Evolutionary conservation across 768 basidiomycete species (phyloP).

Genomic region (Leccinum sublutescens): DNA sequence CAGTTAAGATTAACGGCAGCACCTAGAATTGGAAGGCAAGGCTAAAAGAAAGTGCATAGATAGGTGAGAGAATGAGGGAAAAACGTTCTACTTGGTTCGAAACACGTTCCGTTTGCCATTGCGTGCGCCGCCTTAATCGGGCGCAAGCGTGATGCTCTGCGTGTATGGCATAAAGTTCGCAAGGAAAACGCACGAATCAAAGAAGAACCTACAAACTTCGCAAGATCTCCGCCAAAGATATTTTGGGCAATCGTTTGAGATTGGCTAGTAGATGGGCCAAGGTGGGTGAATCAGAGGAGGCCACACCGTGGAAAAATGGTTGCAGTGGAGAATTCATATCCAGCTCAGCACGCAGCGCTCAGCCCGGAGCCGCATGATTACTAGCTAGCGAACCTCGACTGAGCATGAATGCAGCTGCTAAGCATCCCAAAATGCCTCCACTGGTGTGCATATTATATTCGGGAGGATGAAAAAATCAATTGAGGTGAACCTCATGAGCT

Average conservation of each 20-base stretch:
- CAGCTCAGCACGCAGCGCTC: too few species aligned
- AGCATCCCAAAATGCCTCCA: neutral
- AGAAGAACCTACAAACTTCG: neutral
- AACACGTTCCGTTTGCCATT: too few species aligned
- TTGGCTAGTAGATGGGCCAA: slow-evolving; percentile 8
- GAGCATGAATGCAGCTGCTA: too few species aligned
- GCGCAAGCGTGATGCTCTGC: neutral
- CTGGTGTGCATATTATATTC: neutral
- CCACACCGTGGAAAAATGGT: neutral
- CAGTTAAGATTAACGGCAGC: too few species aligned
- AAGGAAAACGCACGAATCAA: neutral
- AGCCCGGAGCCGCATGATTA: neutral
- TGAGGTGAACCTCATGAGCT: neutral
- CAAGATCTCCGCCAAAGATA: neutral
- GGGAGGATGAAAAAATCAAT: neutral
- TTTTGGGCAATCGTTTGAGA: neutral
- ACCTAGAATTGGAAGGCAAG: too few species aligned
- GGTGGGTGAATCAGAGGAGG: neutral
- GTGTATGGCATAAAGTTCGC: neutral
- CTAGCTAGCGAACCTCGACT: too few species aligned
- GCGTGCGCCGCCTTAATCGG: neutral
- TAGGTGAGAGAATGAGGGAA: too few species aligned
- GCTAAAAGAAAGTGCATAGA: too few species aligned
- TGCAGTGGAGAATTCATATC: too few species aligned
- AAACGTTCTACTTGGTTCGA: too few species aligned